Evolutionary conservation across 2,329 filamentous ascomycete species (phyloP), one percentile per base, ranked within the genome.

Genomic region (Ceratocystis harringtonii): DNA sequence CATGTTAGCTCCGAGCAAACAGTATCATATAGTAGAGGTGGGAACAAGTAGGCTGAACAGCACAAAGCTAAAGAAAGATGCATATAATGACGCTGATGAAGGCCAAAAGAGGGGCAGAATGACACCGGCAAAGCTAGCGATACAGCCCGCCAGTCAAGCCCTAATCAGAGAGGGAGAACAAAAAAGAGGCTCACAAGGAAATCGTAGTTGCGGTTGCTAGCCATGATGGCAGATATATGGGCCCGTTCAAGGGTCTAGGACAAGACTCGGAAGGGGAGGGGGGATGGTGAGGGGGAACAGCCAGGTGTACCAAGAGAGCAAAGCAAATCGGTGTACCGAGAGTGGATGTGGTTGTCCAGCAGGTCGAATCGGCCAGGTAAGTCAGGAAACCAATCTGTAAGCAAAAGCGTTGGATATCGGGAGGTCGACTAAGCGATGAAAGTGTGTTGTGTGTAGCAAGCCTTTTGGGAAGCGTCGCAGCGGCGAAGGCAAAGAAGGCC

Each of bases 161-260:
- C 65, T 45, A 67, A 50, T 61, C 63, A 67, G 44, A 63, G 64
- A 68, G 8, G 48, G 22, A 41, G 36, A 41, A 41, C 36, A 41
- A 41, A 41, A 41, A 17, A 10, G 8, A 15, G 61, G 69, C 68
- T 58, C 86, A 97, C 92, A 78, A 99, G 83, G 78, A 97, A 97
- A 78, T 99, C 94, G 79, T 99, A 99, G 81, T 99, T 99, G 78
- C 94, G 86, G 81, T 92, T 95, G 77, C 89, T 90, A 73, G 94
- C 92, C 94, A 99, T 99, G 72, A 74, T 61, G 57, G 52, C 43
- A 15, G 30, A 58, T 58, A 12, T 58, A 25, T 58, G 55, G 25
- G 55, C 55, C 55, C 55, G 30, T 32, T 36, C 15, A 36, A 36
- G 55, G 55, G 55, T 36, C 28, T 36, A 25, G n/a, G 30, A 25